Conservation (phyloP, 495 filamentous ascomycete genomes). For the Aspergillus nidulans region DNA sequence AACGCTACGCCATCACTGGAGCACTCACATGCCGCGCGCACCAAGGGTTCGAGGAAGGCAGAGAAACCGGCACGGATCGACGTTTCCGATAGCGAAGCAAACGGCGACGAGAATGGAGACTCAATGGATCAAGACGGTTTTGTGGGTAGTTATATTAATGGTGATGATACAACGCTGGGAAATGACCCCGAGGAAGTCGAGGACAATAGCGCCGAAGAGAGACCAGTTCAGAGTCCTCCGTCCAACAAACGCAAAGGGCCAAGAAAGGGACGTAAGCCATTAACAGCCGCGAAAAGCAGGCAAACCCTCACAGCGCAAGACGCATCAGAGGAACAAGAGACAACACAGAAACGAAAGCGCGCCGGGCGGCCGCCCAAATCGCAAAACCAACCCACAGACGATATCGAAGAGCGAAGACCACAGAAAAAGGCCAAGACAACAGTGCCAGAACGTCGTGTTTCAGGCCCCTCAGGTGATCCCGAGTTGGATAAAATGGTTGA, state of each 20-base stretch:
- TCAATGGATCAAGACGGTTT: conserved; percentile 24
- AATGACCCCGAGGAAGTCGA: conserved; percentile 47
- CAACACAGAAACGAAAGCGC: conserved; percentile 23
- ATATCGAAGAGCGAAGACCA: conserved; percentile 24
- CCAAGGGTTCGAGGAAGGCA: conserved; percentile 34
- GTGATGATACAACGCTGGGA: conserved; percentile 23
- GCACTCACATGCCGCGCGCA: conserved; percentile 37
- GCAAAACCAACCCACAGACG: conserved; percentile 18
- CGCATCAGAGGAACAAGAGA: conserved; percentile 9
- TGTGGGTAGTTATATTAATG: conserved; percentile 24
- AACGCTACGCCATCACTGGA: conserved; percentile 31
- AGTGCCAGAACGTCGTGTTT: conserved; percentile 8
- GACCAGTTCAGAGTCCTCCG: conserved; percentile 24
- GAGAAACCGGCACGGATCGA: conserved; percentile 16
- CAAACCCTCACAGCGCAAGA: conserved; percentile 17
- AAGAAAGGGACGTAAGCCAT: conserved; percentile 6
- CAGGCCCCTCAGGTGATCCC: conserved; percentile 20
- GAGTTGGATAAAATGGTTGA: conserved; percentile 40
- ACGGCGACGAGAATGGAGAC: conserved; percentile 29
- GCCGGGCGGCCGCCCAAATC: conserved; percentile 34
- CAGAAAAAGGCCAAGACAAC: conserved; percentile 34
- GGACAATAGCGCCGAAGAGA: conserved; percentile 53
- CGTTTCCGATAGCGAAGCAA: conserved; percentile 37
- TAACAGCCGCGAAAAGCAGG: conserved; percentile 9
- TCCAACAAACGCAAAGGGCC: conserved; percentile 11